Percentiles rank a stretch among this genome's conserved stretches.
Evolutionary conservation across 139 green algal genomes (phyloP).

Genomic region (Coccomyxa sp.): DNA sequence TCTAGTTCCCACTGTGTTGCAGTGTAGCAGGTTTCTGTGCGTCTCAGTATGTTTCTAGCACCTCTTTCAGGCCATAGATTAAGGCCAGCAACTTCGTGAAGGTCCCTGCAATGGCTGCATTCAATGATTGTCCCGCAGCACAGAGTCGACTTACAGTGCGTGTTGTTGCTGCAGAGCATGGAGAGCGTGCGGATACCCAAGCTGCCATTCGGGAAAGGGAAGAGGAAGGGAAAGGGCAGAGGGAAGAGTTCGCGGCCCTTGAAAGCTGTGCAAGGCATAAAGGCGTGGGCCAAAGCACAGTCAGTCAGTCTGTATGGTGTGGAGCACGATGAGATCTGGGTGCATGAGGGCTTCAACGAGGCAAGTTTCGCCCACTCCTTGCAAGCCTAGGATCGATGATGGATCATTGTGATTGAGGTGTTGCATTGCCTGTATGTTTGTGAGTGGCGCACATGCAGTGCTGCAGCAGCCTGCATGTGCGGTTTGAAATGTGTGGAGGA

Average conservation of each 20-base stretch:
- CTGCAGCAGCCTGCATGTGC: no score
- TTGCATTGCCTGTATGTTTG: no score
- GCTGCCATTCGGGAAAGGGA: neutral
- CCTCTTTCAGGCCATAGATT: no score
- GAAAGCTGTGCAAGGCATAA: neutral
- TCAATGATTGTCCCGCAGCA: no score
- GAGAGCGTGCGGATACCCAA: neutral
- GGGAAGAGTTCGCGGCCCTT: neutral
- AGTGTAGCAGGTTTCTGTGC: no score
- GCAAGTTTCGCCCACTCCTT: neutral
- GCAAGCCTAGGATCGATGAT: neutral
- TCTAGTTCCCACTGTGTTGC: no score
- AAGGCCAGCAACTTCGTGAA: no score
- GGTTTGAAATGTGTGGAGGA: no score
- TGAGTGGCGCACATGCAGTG: no score
- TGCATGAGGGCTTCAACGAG: constrained; percentile 13
- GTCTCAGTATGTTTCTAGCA: no score
- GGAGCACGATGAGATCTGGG: constrained; percentile 18
- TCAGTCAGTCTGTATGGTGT: neutral
- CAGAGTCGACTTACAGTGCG: no score
- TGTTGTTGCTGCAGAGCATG: neutral
- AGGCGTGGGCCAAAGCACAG: neutral
- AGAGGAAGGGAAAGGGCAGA: neutral
- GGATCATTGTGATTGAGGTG: neutral
- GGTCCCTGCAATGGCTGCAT: no score